Percentiles rank a stretch among this genome's conserved stretches.
Evolutionary conservation across 1,284 basidiomycete species (phyloP).

Genomic region (Boletus mariae): DNA sequence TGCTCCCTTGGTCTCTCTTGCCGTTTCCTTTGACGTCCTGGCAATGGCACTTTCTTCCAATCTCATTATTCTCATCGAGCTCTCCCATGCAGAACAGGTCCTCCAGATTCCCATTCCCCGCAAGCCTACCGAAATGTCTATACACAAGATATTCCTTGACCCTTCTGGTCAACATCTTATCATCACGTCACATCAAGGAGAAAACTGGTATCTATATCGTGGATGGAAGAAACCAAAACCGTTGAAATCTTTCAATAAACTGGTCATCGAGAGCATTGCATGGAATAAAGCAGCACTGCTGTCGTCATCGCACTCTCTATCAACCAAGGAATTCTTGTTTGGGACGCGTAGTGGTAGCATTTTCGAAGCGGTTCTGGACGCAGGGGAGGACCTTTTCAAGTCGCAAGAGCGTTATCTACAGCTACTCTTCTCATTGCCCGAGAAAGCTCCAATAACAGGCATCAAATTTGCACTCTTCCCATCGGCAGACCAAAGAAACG

Average conservation of each 20-base stretch:
- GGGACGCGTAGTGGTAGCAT: slow-evolving; percentile 83
- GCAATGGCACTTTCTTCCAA: slow-evolving; percentile 82
- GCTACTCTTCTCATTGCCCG: slow-evolving; percentile 74
- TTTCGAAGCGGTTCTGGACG: slow-evolving; percentile 82
- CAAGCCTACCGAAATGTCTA: slow-evolving; percentile 65
- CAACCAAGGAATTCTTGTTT: slow-evolving; percentile 85
- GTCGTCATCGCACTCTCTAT: slow-evolving; percentile 60
- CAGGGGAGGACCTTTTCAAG: slow-evolving; percentile 90
- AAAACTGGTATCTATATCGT: slow-evolving; percentile 90
- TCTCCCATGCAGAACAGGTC: slow-evolving; percentile 79
- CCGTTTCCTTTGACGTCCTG: slow-evolving; percentile 82
- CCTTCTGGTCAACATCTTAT: slow-evolving; percentile 90
- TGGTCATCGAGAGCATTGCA: slow-evolving; percentile 88
- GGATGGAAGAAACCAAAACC: slow-evolving; percentile 77
- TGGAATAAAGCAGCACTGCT: slow-evolving; percentile 84
- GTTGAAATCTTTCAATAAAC: slow-evolving; percentile 75
- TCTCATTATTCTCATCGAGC: slow-evolving; percentile 77
- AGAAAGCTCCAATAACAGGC: slow-evolving; percentile 77
- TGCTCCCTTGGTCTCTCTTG: slow-evolving; percentile 74
- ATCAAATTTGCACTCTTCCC: slow-evolving; percentile 78
- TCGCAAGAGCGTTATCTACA: slow-evolving; percentile 81
- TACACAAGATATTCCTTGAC: slow-evolving; percentile 84
- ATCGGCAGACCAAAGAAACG: slow-evolving; percentile 55
- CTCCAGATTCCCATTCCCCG: slow-evolving; percentile 73
- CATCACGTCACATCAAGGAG: slow-evolving; percentile 81